Evolutionary conservation across 2,329 filamentous ascomycete genomes (phyloP).

Genomic region (Diplodia seriata): DNA sequence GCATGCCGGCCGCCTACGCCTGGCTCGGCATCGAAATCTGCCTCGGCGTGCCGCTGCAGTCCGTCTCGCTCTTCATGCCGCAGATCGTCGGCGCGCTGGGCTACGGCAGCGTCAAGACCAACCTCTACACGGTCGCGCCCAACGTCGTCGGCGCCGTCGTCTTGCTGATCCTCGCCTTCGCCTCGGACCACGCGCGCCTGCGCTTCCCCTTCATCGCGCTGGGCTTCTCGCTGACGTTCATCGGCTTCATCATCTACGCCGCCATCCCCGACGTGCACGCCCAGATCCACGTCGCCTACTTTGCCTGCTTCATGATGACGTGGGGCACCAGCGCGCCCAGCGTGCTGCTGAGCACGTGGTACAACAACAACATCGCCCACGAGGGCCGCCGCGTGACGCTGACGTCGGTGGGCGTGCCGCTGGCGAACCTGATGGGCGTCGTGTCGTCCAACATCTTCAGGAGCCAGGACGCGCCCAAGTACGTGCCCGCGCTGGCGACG

Average conservation of each 20-base stretch:
- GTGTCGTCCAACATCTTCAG: slow-evolving; percentile 63
- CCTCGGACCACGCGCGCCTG: slow-evolving; percentile 69
- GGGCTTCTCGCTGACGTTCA: slow-evolving; percentile 76
- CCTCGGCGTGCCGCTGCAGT: slow-evolving; percentile 65
- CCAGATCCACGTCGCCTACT: slow-evolving; percentile 73
- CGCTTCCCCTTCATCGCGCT: slow-evolving; percentile 77
- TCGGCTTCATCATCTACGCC: slow-evolving; percentile 80
- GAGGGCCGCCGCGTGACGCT: slow-evolving; percentile 74
- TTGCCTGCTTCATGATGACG: slow-evolving; percentile 81
- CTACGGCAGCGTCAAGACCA: slow-evolving; percentile 69
- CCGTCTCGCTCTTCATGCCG: slow-evolving; percentile 64
- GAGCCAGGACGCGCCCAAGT: slow-evolving; percentile 44
- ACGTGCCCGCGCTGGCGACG: slow-evolving; percentile 69
- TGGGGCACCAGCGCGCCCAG: slow-evolving; percentile 79
- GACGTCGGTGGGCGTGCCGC: slow-evolving; percentile 74
- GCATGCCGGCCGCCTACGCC: slow-evolving; percentile 60
- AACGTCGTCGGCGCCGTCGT: slow-evolving; percentile 77
- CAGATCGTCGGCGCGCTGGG: slow-evolving; percentile 63
- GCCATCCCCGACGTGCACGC: slow-evolving; percentile 63
- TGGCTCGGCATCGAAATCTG: slow-evolving; percentile 66
- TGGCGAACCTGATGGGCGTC: slow-evolving; percentile 79
- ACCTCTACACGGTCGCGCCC: slow-evolving; percentile 81
- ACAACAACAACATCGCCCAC: slow-evolving; percentile 83
- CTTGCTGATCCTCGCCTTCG: slow-evolving; percentile 74
- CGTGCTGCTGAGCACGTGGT: slow-evolving; percentile 72